Evolutionary conservation across 2,329 filamentous ascomycete species (phyloP).

Genomic region (Arthrobotrys musiformis): DNA sequence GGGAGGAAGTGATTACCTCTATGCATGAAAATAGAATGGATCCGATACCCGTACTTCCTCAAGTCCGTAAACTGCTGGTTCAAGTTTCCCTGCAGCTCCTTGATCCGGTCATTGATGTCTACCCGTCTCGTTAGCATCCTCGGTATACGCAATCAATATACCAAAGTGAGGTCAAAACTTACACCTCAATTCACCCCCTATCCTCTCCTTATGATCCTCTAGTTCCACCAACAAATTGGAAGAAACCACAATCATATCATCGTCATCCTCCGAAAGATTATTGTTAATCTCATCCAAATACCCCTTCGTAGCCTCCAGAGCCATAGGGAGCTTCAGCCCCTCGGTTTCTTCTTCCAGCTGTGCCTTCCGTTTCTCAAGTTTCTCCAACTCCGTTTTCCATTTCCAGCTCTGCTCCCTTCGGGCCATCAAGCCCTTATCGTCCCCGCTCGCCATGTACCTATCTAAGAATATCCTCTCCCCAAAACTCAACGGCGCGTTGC

Average conservation of each 20-base stretch:
- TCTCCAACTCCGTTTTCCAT: conserved; percentile 73
- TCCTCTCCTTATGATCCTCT: conserved; percentile 64
- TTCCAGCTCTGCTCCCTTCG: conserved; percentile 78
- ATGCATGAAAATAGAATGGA: conserved; percentile 95
- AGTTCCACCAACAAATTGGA: conserved; percentile 64
- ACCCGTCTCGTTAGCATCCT: neutral
- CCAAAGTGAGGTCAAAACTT: neutral
- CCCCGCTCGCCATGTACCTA: conserved; percentile 77
- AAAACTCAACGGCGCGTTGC: conserved; percentile 80
- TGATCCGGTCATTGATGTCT: conserved; percentile 66
- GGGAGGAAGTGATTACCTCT: conserved; percentile 70
- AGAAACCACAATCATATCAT: conserved; percentile 63
- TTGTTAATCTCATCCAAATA: conserved; percentile 65
- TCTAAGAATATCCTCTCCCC: conserved; percentile 86
- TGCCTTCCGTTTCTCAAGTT: conserved; percentile 65
- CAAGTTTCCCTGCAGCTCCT: conserved; percentile 66
- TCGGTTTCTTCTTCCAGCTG: conserved; percentile 60
- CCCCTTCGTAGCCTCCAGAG: conserved; percentile 61
- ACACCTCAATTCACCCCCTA: conserved; percentile 64
- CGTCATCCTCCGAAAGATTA: conserved; percentile 61
- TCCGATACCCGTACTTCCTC: conserved; percentile 76
- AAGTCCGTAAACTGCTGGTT: conserved; percentile 72
- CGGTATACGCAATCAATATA: neutral
- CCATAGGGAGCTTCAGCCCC: conserved; percentile 50
- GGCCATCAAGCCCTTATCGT: conserved; percentile 70